Percentiles rank a stretch among this genome's conserved stretches.
Evolutionary conservation across 257 asterid species (phyloP).

Genomic region (Henckelia pumila): DNA sequence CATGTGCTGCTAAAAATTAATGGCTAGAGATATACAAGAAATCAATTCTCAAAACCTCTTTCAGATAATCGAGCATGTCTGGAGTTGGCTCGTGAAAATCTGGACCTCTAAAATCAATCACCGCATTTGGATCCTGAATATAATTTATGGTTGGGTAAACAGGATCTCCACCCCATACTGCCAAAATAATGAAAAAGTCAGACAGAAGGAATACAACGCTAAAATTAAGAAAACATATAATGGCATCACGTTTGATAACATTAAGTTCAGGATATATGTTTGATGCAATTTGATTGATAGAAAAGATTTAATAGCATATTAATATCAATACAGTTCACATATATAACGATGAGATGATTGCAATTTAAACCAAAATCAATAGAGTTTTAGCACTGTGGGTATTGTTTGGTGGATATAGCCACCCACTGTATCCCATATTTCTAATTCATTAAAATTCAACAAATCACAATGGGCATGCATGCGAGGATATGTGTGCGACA

Average conservation of each 20-base stretch:
- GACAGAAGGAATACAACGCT: neutral
- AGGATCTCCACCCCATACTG: constrained; percentile 99
- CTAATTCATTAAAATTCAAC: neutral
- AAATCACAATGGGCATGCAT: neutral
- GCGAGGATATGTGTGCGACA: neutral
- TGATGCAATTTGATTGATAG: neutral
- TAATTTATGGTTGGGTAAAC: constrained; percentile 95
- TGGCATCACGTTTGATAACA: neutral
- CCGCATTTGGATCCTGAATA: constrained; percentile 93
- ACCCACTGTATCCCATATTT: neutral
- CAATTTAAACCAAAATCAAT: neutral
- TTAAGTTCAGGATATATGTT: neutral
- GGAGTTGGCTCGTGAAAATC: constrained; percentile 99
- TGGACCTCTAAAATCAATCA: constrained; percentile 92
- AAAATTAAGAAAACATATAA: too few species aligned
- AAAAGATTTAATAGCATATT: too few species aligned
- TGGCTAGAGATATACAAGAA: constrained; percentile 9
- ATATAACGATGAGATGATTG: neutral
- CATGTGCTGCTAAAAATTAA: neutral
- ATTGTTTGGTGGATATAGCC: neutral
- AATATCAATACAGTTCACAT: too few species aligned
- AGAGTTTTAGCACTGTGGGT: neutral
- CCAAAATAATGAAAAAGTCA: constrained; percentile 23
- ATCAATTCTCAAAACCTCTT: constrained; percentile 64
- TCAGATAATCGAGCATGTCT: constrained; percentile 76